These are phyloP conservation scores for Conringia planisiliqua DNA, from an alignment of 345 rosid genomes.

Conservation along the genomic window DNA sequence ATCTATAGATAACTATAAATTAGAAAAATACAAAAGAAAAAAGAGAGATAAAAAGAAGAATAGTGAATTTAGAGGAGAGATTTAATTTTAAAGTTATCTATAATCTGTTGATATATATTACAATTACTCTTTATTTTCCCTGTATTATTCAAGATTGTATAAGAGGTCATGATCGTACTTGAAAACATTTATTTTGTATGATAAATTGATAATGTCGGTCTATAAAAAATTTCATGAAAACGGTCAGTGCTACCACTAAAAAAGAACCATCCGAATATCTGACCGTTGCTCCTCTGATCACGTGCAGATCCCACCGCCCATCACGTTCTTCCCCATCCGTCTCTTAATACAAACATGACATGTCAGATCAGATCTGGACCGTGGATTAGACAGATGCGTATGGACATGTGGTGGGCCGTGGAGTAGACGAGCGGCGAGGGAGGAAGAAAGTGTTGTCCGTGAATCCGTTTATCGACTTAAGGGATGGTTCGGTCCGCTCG, in stretches of 20 bases:
- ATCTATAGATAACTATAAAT: too few species aligned
- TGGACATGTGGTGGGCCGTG: constrained; percentile 10
- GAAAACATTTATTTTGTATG: background rate
- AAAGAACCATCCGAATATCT: constrained; percentile 18
- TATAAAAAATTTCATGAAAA: constrained; percentile 6
- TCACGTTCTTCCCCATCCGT: constrained; percentile 28
- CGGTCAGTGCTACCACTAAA: constrained; percentile 28
- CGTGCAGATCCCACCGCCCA: constrained; percentile 34
- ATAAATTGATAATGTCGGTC: constrained; percentile 10
- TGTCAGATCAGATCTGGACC: constrained; percentile 18
- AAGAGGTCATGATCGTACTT: background rate
- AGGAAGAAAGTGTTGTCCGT: constrained; percentile 1
- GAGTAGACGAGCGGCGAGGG: constrained; percentile 6
- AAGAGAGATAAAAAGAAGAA: too few species aligned
- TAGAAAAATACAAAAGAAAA: too few species aligned
- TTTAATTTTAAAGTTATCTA: too few species aligned
- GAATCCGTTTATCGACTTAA: constrained; percentile 5
- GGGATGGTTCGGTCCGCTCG: constrained; percentile 10
- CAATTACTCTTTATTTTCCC: too few species aligned
- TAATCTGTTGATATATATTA: too few species aligned
- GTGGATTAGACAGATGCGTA: constrained; percentile 1
- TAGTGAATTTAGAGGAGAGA: too few species aligned
- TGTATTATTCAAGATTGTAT: background rate
- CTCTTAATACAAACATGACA: background rate
- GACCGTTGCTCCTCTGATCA: constrained; percentile 32